phyloP scores from a whole-genome alignment of 169 alveolate species.

The Eimeria maxima region DNA sequence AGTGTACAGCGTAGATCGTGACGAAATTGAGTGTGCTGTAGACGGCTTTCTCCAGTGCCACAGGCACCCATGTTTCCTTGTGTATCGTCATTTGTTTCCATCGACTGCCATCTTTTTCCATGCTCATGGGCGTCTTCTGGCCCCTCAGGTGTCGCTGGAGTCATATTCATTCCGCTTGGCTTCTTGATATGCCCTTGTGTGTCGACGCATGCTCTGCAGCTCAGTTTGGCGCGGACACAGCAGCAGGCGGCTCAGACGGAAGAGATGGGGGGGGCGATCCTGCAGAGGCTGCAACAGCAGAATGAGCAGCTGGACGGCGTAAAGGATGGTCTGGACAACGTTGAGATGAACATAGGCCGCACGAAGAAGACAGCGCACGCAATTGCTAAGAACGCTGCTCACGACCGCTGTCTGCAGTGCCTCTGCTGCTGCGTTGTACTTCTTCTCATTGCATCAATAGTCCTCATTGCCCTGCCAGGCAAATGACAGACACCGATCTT shows the following conservation, averaged over 20 bases:
- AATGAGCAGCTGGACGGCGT: slow-evolving; percentile 77
- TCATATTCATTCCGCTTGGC: neutral
- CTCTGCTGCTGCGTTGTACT: slow-evolving; percentile 76
- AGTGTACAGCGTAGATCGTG: neutral
- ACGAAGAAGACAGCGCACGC: slow-evolving; percentile 75
- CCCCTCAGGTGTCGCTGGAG: neutral
- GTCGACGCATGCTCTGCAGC: neutral
- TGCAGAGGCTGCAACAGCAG: slow-evolving; percentile 75
- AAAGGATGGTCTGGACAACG: slow-evolving; percentile 45
- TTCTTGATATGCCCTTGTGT: neutral
- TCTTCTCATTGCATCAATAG: slow-evolving; percentile 70
- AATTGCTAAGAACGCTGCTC: slow-evolving; percentile 79
- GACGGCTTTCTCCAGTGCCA: neutral
- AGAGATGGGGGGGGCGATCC: slow-evolving; percentile 63
- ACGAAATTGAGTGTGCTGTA: neutral
- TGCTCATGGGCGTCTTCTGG: neutral
- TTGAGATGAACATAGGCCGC: slow-evolving; percentile 47
- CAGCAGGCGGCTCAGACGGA: slow-evolving; percentile 79
- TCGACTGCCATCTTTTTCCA: too few relatives aligned
- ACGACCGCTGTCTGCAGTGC: slow-evolving; percentile 80
- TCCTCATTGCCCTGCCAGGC: slow-evolving; percentile 77
- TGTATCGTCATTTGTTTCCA: neutral
- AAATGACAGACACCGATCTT: neutral
- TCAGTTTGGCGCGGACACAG: slow-evolving; percentile 76
- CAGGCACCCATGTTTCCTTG: neutral